Base-by-base conservation (phyloP, 2,329 filamentous ascomycete genomes). In the Fusarium sp. region DNA sequence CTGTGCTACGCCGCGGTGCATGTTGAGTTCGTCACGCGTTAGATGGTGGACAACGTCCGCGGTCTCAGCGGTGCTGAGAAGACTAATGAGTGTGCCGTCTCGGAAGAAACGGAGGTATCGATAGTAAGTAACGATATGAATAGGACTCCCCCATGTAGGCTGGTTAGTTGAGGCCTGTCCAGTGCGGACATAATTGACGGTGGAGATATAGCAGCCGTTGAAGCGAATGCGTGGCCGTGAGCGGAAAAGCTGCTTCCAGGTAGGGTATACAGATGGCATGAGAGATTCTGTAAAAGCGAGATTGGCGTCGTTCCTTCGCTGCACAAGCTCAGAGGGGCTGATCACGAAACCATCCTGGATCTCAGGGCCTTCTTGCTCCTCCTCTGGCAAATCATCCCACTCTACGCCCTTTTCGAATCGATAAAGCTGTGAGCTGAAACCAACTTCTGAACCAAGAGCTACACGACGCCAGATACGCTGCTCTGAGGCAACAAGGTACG, bases 81-180 rank as follows among this genome's bases (percentile, higher is more conserved):
- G 85, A 55, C 90, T 93, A 62, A 98, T 90, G 68, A 87, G 89
- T 2, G 92, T 91, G 28, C 96, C 96, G 78, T 98, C 93, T 24
- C 94, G 92, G 82, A 96, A 96, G 83, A 99, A 96, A 54, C 96
- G 92, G 6, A 99, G 87, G 80, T 98, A 99, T 60, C 96, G 93
- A 82, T 97, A 99, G 82, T 98, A 99, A 1, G 96, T 99, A 48
- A 99, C 94, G 61, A 98, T 97, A 77, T 97, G 94, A 35, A 98
- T 91, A 11, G 94, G 94, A 33, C 88, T 91, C 74, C 84, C 83
- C 93, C 94, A 97, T 2, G 92, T 91, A 20, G 91, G 82, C 56
- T 89, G 90, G 68, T 90, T 91, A 21, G 88, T 86, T 5, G 89
- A 90, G 13, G 90, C 86, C 62, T 92, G 92, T 31, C 96, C 96